Percentiles rank a stretch among this genome's conserved stretches.
Evolutionary conservation across 2,329 filamentous ascomycete genomes (phyloP).

Genomic region (Diaporthe velutina): DNA sequence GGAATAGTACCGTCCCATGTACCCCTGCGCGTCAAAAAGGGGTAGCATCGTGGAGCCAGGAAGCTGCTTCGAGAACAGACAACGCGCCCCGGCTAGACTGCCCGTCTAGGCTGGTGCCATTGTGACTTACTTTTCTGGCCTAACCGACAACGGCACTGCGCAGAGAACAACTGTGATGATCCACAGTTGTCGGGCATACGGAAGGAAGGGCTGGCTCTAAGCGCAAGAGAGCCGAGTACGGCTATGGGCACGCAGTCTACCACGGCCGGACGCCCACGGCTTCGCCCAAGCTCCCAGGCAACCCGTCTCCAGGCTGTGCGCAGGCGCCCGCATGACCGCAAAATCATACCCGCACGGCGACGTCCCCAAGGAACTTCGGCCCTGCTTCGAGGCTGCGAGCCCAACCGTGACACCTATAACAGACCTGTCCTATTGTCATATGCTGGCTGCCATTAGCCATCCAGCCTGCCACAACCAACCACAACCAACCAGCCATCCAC

Average conservation of each 20-base stretch:
- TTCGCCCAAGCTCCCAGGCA: too few relatives aligned
- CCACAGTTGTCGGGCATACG: slow-evolving; percentile 25
- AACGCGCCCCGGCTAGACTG: slow-evolving; percentile 6
- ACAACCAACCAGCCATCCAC: not conserved
- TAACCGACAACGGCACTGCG: slow-evolving; percentile 17
- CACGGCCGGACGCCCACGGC: too few relatives aligned
- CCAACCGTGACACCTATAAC: slow-evolving; percentile 21
- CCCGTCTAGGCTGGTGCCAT: slow-evolving; percentile 30
- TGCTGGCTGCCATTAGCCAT: slow-evolving; percentile 7
- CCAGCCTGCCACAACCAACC: not conserved
- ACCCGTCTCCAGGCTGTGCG: not conserved
- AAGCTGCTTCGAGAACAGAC: slow-evolving; percentile 26
- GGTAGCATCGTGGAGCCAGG: slow-evolving; percentile 15
- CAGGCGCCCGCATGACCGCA: slow-evolving; percentile 22
- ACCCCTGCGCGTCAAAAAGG: slow-evolving; percentile 20
- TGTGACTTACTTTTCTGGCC: not conserved
- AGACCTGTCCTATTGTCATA: slow-evolving; percentile 13
- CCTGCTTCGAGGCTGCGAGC: slow-evolving; percentile 16
- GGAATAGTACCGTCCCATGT: not conserved
- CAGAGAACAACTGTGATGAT: slow-evolving; percentile 3
- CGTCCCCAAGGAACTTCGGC: slow-evolving; percentile 7
- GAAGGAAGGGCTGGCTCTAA: not conserved
- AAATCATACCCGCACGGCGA: slow-evolving; percentile 8
- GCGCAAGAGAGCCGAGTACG: not conserved
- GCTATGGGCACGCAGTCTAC: not conserved